These are phyloP conservation scores for Micractinium conductrix DNA, from an alignment of 139 green algal genomes.

Conservation along the genomic window DNA sequence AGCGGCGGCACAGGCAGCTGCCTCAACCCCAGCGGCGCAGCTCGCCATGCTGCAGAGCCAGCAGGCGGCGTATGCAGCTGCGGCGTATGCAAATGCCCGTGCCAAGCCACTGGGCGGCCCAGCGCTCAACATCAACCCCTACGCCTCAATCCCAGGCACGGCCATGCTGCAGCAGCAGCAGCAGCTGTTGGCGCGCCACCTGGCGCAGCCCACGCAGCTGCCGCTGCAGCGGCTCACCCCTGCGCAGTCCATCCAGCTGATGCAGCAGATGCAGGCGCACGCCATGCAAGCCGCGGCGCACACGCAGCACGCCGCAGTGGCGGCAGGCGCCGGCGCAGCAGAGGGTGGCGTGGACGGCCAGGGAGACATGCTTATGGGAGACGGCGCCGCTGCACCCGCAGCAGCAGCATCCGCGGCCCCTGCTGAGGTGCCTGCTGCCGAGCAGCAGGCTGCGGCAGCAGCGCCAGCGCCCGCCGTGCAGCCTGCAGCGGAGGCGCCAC, in stretches of 20 bases:
- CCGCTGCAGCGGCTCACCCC: slow-evolving; percentile 46
- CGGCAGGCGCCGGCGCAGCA: not conserved
- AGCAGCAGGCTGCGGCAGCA: not conserved
- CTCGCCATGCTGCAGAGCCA: slow-evolving; percentile 24
- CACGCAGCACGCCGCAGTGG: not conserved
- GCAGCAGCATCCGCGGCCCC: slow-evolving; percentile 15
- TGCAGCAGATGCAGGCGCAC: slow-evolving; percentile 13
- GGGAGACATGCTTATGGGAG: slow-evolving; percentile 7
- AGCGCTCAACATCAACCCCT: slow-evolving; percentile 20
- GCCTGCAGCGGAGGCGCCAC: not conserved
- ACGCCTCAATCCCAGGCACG: not conserved
- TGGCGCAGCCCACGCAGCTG: slow-evolving; percentile 35
- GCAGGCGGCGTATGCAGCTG: slow-evolving; percentile 16
- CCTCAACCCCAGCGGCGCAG: not conserved
- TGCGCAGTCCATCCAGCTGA: slow-evolving; percentile 47
- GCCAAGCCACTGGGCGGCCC: slow-evolving; percentile 1
- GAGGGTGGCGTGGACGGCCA: not conserved
- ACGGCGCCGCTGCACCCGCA: not conserved
- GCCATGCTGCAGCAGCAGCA: slow-evolving; percentile 35
- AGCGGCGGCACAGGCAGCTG: not conserved
- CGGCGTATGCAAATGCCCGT: slow-evolving; percentile 6
- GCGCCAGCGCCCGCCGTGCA: not conserved
- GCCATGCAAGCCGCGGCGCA: not conserved
- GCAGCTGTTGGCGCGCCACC: slow-evolving; percentile 38
- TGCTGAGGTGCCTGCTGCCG: slow-evolving; percentile 2